Conservation (phyloP, 805 yeast species). For the Pichia paraexigua region DNA sequence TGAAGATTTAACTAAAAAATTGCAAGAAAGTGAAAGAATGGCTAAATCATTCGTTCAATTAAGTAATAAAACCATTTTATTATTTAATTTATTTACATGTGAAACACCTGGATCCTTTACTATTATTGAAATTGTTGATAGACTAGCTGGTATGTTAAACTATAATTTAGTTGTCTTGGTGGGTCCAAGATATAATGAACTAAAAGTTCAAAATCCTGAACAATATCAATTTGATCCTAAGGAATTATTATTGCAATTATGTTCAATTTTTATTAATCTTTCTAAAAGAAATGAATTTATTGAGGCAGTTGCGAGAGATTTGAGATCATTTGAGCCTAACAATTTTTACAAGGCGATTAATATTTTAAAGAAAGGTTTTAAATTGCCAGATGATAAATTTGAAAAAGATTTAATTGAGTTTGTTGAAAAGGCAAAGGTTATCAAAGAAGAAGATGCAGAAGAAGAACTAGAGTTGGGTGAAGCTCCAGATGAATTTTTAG, state of each 20-base stretch:
- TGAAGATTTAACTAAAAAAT: conserved; percentile 51
- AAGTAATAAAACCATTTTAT: conserved; percentile 70
- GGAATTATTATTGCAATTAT: conserved; percentile 55
- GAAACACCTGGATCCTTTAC: conserved; percentile 84
- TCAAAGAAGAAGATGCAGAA: conserved; percentile 57
- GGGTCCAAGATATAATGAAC: conserved; percentile 87
- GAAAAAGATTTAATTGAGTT: conserved; percentile 46
- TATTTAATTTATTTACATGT: conserved; percentile 73
- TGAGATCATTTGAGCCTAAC: conserved; percentile 70
- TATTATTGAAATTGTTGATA: conserved; percentile 82
- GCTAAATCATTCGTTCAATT: conserved; percentile 79
- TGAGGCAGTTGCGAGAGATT: conserved; percentile 79
- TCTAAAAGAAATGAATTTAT: conserved; percentile 58
- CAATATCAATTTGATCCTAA: conserved; percentile 79
- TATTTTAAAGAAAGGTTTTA: conserved; percentile 50
- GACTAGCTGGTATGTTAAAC: conserved; percentile 93
- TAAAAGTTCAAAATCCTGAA: conserved; percentile 79
- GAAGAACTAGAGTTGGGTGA: conserved; percentile 89
- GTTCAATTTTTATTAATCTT: conserved; percentile 70
- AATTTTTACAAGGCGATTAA: conserved; percentile 64
- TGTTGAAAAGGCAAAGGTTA: conserved; percentile 55
- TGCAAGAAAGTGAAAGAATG: conserved; percentile 59
- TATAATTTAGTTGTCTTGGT: conserved; percentile 88
- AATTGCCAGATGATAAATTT: conserved; percentile 40
- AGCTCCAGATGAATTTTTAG: conserved; percentile 91